Base-by-base conservation (phyloP, 305 asterid genomes). In the Rubia tinctorum region DNA sequence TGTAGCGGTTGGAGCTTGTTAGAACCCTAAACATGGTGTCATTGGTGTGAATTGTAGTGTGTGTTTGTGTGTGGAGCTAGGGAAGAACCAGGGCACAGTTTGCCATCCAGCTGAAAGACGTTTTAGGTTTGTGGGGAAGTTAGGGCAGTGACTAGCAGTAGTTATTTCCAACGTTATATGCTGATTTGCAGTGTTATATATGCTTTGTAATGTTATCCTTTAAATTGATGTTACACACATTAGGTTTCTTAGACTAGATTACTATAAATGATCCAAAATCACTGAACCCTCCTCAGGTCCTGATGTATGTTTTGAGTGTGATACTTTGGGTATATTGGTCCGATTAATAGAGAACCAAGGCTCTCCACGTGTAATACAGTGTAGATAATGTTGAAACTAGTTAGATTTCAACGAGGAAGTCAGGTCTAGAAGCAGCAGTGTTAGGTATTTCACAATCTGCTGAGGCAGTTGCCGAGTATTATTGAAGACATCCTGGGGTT, bases 11-110 rank as follows among this genome's bases (percentile, higher is more conserved):
- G 25, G 65, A n/a, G 66, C 39, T 55, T 30, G 45, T n/a, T 18
- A 49, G 51, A 77, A 39, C 71, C 77, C 43, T 39, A 75, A 25
- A 55, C 62, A 5, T 22, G 27, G 22, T n/a, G n/a, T n/a, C n/a
- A n/a, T n/a, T n/a, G n/a, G n/a, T n/a, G n/a, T n/a, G n/a, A n/a
- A n/a, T n/a, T 65, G n/a, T 65, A 15, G 2, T 62, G 67, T 62
- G 37, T 34, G n/a, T 3, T 12, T 13, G 40, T 30, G 67, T 62
- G 7, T 27, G 6, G 42, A 6, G 17, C 18, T 62, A 62, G 43
- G 27, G 17, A 18, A 59, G 55, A 8, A 27, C 15, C 13, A 11
- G 17, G 65, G 61, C 62, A 14, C 34, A 25, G n/a, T 69, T 45
- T 25, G 44, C 60, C 9, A 65, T n/a, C 22, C 55, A 56, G 55